Evolutionary conservation across 768 basidiomycete species (phyloP), one percentile per base, ranked within the genome.

Genomic region (Boletus sensibilis): DNA sequence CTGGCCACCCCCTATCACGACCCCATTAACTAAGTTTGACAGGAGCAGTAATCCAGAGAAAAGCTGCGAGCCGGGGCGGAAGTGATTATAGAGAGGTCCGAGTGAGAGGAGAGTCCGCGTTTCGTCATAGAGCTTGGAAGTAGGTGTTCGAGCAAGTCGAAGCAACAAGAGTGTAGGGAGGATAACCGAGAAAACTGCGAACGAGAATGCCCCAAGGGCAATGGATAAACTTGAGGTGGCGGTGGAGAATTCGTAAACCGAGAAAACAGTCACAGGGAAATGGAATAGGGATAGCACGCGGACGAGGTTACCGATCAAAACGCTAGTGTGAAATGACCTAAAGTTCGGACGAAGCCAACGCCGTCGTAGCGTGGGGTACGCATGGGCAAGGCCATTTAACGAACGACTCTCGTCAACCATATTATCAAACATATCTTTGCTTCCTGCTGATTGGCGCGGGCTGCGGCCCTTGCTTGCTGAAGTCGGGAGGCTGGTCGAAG

Each of bases 51-150:
- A 76, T 48, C 81, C 82, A 1, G 92, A 87, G 72, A 96, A 99
- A 57, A 94, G 79, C 68, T 95, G 92, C 20, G 91, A 93, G 16
- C 92, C 90, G 64, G 92, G 90, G 18, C 91, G 84, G 71, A 94
- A 98, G 63, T 94, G 89, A 72, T 95, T 97, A 74, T 99, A 99
- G 53, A 98, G 79, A 29, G 94, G 92, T 14, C 97, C 96, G 20
- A 94, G 80, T 4, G 87, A 82, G 20, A 99, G 86, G 18, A 98
- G 78, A 1, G 95, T 97, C 60, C 92, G 82, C 1, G 93, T 95
- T 72, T 96, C 94, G 60, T 96, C 94, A 70, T 98, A 98, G 6
- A 98, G 79, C 67, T 97, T 96, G 68, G 86, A 88, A 25, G 90
- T 91, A 16, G 88, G 84, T 0, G 90, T 94, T 57, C 85, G 77